Percentiles rank a stretch among this genome's conserved stretches.
phyloP scores from a whole-genome alignment of 2,329 filamentous ascomycete genomes.

The Colletotrichum sp. region DNA sequence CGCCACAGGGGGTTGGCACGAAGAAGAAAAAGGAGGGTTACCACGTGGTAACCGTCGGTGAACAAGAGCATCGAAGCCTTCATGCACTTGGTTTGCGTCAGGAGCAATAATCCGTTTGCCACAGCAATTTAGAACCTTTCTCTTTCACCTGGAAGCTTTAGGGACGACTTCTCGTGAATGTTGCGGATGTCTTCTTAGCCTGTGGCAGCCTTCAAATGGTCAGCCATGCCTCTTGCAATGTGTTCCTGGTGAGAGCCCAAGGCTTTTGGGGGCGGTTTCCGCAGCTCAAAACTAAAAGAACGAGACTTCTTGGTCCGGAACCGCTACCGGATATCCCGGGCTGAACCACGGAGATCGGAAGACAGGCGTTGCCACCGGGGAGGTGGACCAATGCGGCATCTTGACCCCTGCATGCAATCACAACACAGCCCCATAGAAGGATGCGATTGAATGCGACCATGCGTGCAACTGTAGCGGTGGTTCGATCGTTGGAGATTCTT shows the following conservation, averaged over 20 bases:
- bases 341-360: not conserved
- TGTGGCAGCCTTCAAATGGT: not conserved
- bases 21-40: not conserved
- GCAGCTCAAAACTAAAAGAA: not conserved
- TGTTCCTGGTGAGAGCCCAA: not conserved
- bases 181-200: not conserved
- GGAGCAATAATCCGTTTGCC: not conserved
- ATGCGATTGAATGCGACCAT: not conserved
- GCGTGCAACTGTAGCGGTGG: not conserved
- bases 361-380: not conserved
- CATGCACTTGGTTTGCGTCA: not conserved
- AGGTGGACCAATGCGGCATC: not conserved
- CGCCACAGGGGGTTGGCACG: not conserved
- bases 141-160: not conserved
- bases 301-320: not conserved
- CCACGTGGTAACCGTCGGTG: not conserved
- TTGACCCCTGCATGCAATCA: not conserved
- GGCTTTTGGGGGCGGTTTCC: not conserved
- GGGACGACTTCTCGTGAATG: not conserved
- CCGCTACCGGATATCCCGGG: not conserved
- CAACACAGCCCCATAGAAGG: not conserved
- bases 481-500: not conserved
- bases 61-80: not conserved
- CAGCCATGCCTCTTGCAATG: not conserved
- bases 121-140: not conserved